Evolutionary conservation across 1,139 yeast species (phyloP).

Genomic region (Candida sanyaensis): DNA sequence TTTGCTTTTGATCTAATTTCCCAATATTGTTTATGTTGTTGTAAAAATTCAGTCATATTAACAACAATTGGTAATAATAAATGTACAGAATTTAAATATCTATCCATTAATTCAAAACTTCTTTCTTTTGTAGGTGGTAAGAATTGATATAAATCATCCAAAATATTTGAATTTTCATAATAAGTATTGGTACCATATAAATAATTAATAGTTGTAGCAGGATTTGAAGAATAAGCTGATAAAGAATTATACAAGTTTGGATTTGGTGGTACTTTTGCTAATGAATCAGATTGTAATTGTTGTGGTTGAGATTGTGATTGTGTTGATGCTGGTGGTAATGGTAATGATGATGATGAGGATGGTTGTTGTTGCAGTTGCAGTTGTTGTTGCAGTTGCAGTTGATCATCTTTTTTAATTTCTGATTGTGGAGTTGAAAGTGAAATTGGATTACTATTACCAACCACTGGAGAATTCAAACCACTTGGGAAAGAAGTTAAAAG

Average conservation of each 20-base stretch:
- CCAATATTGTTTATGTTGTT: slow-evolving; percentile 56
- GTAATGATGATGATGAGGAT: slow-evolving; percentile 8
- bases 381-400: neutral
- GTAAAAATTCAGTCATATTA: slow-evolving; percentile 42
- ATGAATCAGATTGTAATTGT: slow-evolving; percentile 1
- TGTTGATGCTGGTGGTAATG: slow-evolving; percentile 7
- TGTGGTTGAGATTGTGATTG: neutral
- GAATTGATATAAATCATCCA: slow-evolving; percentile 34
- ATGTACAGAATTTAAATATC: slow-evolving; percentile 54
- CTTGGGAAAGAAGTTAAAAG: slow-evolving; percentile 9
- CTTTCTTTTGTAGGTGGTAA: slow-evolving; percentile 43
- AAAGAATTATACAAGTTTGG: slow-evolving; percentile 28
- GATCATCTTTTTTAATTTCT: no score
- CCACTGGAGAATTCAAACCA: slow-evolving; percentile 6
- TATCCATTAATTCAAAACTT: slow-evolving; percentile 49
- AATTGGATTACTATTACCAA: neutral
- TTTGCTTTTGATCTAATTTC: slow-evolving; percentile 22
- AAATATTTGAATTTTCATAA: slow-evolving; percentile 38
- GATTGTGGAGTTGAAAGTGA: no score
- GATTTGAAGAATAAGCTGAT: slow-evolving; percentile 34
- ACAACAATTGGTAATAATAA: slow-evolving; percentile 53
- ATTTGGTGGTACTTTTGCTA: slow-evolving; percentile 14
- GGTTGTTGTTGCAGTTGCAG: neutral
- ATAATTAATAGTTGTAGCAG: slow-evolving; percentile 42
- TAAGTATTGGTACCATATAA: slow-evolving; percentile 48